Conservation (phyloP, 176 grass and related monocot species). For the Leersia perrieri region DNA sequence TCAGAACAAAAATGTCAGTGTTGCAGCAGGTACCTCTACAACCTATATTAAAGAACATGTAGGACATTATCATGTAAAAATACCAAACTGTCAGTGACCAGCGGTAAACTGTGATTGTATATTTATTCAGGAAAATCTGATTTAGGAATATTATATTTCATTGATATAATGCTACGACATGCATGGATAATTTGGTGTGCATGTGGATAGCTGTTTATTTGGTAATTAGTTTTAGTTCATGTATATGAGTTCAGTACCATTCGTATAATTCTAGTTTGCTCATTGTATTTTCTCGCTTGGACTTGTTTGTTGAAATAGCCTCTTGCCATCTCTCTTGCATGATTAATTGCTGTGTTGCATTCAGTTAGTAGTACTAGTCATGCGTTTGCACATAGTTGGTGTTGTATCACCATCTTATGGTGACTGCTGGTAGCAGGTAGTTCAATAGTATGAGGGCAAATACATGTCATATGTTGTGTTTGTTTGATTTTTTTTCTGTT, state of each 20-base stretch:
- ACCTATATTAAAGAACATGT: not conserved
- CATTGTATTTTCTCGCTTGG: not conserved
- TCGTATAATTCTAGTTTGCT: not conserved
- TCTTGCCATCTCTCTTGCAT: not conserved
- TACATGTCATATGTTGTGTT: not conserved
- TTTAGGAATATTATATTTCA: not conserved
- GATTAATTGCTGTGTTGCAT: not conserved
- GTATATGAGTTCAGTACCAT: not conserved
- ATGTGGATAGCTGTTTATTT: not conserved
- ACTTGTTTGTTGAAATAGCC: not conserved
- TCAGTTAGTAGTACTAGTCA: not conserved
- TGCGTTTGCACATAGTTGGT: not conserved
- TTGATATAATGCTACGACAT: not conserved
- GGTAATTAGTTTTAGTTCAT: not conserved
- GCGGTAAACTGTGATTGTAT: not conserved
- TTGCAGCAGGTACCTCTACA: conserved; percentile 4
- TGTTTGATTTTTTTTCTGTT: not conserved
- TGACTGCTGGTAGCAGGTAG: not conserved
- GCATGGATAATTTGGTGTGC: not conserved
- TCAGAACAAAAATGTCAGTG: not conserved
- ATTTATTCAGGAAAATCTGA: conserved; percentile 9
- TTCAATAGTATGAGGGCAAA: not conserved
- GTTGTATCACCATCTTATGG: not conserved
- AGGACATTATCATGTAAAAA: not conserved
- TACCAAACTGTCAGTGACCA: not conserved